These are phyloP conservation scores for Diaporthe sp. DNA, from an alignment of 2,329 filamentous ascomycete genomes.

Conservation along the genomic window DNA sequence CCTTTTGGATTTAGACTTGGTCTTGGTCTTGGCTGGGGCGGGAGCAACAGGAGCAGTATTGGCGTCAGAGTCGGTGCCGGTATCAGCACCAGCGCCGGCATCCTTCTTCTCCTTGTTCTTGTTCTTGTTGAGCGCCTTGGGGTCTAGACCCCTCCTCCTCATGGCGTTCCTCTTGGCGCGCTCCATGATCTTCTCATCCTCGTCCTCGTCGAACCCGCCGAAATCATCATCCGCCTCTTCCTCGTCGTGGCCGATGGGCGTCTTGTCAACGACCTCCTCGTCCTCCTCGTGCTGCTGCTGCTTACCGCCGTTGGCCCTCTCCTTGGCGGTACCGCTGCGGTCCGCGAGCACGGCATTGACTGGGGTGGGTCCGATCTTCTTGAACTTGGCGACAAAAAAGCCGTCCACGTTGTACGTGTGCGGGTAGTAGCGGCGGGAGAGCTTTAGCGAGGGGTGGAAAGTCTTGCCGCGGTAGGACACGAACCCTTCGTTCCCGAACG, in stretches of 20 bases:
- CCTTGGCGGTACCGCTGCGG: slow-evolving; percentile 43
- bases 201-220: slow-evolving; percentile 81
- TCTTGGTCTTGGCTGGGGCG: slow-evolving; percentile 19
- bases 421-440: slow-evolving; percentile 89
- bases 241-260: slow-evolving; percentile 69
- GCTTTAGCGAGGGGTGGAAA: slow-evolving; percentile 87
- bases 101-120: slow-evolving; percentile 41
- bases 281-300: slow-evolving; percentile 45
- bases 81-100: background rate
- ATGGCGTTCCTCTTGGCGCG: slow-evolving; percentile 81
- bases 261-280: slow-evolving; percentile 74
- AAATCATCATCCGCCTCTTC: slow-evolving; percentile 70
- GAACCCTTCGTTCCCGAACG: slow-evolving; percentile 94
- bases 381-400: slow-evolving; percentile 98
- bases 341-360: slow-evolving; percentile 63
- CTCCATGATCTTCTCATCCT: slow-evolving; percentile 79
- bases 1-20: slow-evolving; percentile 33
- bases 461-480: slow-evolving; percentile 90
- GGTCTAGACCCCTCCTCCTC: slow-evolving; percentile 81
- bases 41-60: background rate
- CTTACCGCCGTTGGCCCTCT: slow-evolving; percentile 14
- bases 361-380: slow-evolving; percentile 87
- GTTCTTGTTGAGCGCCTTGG: slow-evolving; percentile 67
- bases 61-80: background rate
- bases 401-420: slow-evolving; percentile 96